Conservation (phyloP, 2,329 filamentous ascomycete genomes). For the Fusarium nisikadoi region DNA sequence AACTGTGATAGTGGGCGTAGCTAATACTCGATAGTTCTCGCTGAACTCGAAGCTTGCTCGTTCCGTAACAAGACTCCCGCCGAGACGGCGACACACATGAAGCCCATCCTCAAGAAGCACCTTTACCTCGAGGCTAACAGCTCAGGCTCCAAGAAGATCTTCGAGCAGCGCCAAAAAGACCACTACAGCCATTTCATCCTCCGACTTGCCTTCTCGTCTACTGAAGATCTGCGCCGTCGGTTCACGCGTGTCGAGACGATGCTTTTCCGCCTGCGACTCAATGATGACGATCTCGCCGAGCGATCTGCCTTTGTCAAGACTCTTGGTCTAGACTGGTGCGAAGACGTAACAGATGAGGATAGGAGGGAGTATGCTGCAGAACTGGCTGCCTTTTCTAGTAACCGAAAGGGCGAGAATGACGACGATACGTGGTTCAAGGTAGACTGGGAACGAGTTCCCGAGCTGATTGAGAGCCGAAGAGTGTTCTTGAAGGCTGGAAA, state of each 20-base stretch:
- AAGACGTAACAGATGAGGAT: constrained; percentile 82
- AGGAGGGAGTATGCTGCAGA: constrained; percentile 71
- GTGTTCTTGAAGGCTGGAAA: constrained; percentile 84
- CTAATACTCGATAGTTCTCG: constrained; percentile 69
- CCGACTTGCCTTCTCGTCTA: constrained; percentile 89
- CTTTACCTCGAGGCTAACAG: constrained; percentile 82
- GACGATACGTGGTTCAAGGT: constrained; percentile 96
- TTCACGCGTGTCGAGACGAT: constrained; percentile 89
- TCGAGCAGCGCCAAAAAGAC: constrained; percentile 86
- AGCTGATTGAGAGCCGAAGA: constrained; percentile 82
- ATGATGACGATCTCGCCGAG: constrained; percentile 79
- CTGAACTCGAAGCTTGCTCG: constrained; percentile 91
- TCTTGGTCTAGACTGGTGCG: constrained; percentile 90
- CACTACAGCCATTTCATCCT: constrained; percentile 99
- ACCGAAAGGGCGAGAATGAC: constrained; percentile 60
- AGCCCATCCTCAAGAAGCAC: constrained; percentile 86
- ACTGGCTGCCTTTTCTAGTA: constrained; percentile 62
- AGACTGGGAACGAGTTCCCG: constrained; percentile 92
- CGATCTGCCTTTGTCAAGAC: constrained; percentile 79
- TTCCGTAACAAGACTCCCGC: constrained; percentile 89
- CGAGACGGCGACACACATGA: constrained; percentile 87
- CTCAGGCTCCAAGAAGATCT: constrained; percentile 67
- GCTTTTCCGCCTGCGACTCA: constrained; percentile 86
- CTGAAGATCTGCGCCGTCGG: constrained; percentile 87
- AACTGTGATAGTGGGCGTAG: fast-evolving